phyloP scores from a whole-genome alignment of 2,329 filamentous ascomycete genomes.

The Raffaelea deltoideospora region DNA sequence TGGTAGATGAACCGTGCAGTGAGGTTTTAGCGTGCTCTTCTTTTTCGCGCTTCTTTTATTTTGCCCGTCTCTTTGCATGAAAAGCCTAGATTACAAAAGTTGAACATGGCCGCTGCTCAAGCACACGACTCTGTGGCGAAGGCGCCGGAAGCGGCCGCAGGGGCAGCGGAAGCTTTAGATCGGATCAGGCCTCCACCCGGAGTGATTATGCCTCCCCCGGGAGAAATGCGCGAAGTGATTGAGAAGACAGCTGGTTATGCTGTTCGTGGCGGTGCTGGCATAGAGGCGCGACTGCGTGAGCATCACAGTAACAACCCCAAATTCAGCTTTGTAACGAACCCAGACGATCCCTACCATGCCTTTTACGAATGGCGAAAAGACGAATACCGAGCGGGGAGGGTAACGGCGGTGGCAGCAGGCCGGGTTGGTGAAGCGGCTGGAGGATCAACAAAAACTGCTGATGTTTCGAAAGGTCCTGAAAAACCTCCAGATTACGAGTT shows the following conservation, averaged over 20 bases:
- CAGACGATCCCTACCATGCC: conserved; percentile 66
- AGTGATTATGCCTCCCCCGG: conserved; percentile 72
- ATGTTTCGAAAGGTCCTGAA: conserved; percentile 55
- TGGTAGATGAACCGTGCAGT: too few species aligned
- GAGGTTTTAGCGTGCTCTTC: too few species aligned
- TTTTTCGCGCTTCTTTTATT: too few species aligned
- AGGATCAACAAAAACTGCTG: conserved; percentile 16
- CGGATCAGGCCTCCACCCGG: conserved; percentile 66
- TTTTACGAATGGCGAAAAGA: conserved; percentile 85
- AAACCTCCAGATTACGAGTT: conserved; percentile 82
- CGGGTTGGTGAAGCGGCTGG: conserved; percentile 47
- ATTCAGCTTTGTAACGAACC: conserved; percentile 76
- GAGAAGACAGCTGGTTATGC: conserved; percentile 95
- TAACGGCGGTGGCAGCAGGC: conserved; percentile 63
- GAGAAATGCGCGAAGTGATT: conserved; percentile 68
- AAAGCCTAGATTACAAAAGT: too few species aligned
- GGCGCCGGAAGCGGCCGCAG: too few species aligned
- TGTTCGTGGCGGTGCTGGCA: conserved; percentile 48
- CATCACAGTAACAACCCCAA: conserved; percentile 78
- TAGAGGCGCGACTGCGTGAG: conserved; percentile 73
- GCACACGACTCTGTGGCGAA: too few species aligned
- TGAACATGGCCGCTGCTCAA: too few species aligned
- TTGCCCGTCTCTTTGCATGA: too few species aligned
- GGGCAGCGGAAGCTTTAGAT: too few species aligned
- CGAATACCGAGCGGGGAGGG: conserved; percentile 73